phyloP scores from a whole-genome alignment of 139 green algal genomes.

The Chlamydomonas incerta region DNA sequence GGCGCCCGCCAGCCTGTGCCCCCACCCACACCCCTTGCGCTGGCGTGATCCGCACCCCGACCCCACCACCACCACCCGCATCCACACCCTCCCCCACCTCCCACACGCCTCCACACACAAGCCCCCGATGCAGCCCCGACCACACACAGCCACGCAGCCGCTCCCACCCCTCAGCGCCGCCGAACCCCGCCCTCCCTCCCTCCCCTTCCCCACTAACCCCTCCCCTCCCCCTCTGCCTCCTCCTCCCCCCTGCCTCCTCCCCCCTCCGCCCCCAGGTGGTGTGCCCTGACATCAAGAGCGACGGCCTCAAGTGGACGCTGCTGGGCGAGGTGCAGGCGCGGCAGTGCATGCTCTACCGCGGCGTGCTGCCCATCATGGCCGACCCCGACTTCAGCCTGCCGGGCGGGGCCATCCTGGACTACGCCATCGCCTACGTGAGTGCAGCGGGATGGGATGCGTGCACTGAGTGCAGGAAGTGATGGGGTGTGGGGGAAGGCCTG shows the following conservation, averaged over 20 bases:
- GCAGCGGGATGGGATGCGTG: too few relatives aligned
- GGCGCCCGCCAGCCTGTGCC: too few relatives aligned
- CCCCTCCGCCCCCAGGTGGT: constrained; percentile 50
- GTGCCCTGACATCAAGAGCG: constrained; percentile 18
- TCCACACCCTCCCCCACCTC: too few relatives aligned
- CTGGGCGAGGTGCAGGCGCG: constrained; percentile 53
- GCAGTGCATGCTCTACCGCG: constrained; percentile 70
- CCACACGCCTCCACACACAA: too few relatives aligned
- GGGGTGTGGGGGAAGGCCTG: too few relatives aligned
- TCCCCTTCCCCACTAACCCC: neutral
- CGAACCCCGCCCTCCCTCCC: neutral
- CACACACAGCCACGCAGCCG: too few relatives aligned
- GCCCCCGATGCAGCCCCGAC: too few relatives aligned
- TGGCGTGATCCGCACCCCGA: too few relatives aligned
- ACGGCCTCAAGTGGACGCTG: constrained; percentile 54
- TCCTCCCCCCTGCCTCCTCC: neutral
- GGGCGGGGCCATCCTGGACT: constrained; percentile 44
- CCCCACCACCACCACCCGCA: too few relatives aligned
- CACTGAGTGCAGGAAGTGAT: too few relatives aligned
- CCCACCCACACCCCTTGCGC: too few relatives aligned
- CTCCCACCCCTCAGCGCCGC: too few relatives aligned
- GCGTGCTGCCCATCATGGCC: constrained; percentile 65
- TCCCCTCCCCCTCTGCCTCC: neutral
- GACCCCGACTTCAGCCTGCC: constrained; percentile 44
- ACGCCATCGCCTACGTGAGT: constrained; percentile 44